Evolutionary conservation across 139 green algal species (phyloP).

Genomic region (Eudorina sp.): DNA sequence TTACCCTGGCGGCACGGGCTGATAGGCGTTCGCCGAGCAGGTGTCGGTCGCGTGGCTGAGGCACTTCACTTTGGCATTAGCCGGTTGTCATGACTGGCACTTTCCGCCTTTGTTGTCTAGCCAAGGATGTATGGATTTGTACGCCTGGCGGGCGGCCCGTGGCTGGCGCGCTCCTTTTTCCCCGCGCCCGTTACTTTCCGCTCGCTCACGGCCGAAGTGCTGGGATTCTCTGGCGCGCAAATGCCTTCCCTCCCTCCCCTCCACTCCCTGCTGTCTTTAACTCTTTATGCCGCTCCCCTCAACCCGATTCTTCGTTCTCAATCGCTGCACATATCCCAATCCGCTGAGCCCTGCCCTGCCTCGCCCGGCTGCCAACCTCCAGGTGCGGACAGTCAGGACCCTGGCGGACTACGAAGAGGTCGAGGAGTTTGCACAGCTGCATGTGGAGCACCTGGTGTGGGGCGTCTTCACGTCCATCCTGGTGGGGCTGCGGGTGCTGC

Average conservation of each 20-base stretch:
- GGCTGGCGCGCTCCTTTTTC: too few relatives aligned
- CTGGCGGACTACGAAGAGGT: not conserved
- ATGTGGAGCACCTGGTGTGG: constrained; percentile 7
- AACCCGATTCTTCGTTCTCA: not conserved
- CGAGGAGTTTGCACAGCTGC: not conserved
- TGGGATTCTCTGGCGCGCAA: too few relatives aligned
- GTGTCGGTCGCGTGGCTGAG: too few relatives aligned
- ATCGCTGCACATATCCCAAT: not conserved
- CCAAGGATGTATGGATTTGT: not conserved
- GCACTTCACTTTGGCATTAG: too few relatives aligned
- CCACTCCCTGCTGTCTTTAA: not conserved
- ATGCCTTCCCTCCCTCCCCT: too few relatives aligned
- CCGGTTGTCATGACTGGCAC: not conserved
- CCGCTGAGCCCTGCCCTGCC: not conserved
- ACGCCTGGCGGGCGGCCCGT: too few relatives aligned
- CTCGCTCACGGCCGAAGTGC: too few relatives aligned
- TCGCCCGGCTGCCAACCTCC: not conserved
- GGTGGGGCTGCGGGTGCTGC: constrained; percentile 5
- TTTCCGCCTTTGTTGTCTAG: not conserved
- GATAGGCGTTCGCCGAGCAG: not conserved
- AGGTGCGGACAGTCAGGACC: not conserved
- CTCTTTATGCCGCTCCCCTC: not conserved
- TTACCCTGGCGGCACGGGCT: too few relatives aligned
- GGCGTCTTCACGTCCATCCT: constrained; percentile 7
- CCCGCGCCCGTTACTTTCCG: too few relatives aligned